Evolutionary conservation across 1,284 basidiomycete species (phyloP).

Genomic region (Waitea zeae): DNA sequence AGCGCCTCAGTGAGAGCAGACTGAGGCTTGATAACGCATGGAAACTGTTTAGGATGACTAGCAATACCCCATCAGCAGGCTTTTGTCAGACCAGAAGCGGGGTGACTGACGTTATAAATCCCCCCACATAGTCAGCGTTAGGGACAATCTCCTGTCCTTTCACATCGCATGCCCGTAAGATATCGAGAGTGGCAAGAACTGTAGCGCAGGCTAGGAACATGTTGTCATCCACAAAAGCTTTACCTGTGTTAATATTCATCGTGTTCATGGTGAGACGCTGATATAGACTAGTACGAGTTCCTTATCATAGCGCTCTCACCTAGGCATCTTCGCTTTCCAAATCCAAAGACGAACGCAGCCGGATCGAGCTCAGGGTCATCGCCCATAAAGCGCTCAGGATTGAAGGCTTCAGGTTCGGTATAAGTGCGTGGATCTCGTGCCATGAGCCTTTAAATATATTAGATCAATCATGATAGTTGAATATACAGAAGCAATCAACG

Average conservation of each 20-base stretch:
- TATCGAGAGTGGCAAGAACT: constrained; percentile 13
- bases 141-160: constrained; percentile 12
- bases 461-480: neutral
- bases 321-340: constrained; percentile 7
- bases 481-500: too few relatives aligned
- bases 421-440: constrained; percentile 3
- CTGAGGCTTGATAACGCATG: constrained; percentile 9
- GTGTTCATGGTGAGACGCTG: too few relatives aligned
- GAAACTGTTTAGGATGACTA: constrained; percentile 11
- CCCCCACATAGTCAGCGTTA: constrained; percentile 9
- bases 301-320: too few relatives aligned
- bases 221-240: constrained; percentile 12
- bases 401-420: constrained; percentile 5
- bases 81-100: too few relatives aligned
- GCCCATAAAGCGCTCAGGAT: constrained; percentile 8
- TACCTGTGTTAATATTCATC: too few relatives aligned
- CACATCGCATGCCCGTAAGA: constrained; percentile 11
- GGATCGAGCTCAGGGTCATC: constrained; percentile 7
- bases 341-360: constrained; percentile 7
- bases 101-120: too few relatives aligned
- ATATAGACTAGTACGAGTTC: too few relatives aligned
- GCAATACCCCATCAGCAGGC: too few relatives aligned
- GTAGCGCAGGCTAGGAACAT: constrained; percentile 15
- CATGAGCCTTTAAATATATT: neutral
- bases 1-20: constrained; percentile 5